A percentile compares a stretch with the other conserved stretches of the same genome.
Conservation (phyloP, 2,329 filamentous ascomycete species). For the Fusarium abutilonis region DNA sequence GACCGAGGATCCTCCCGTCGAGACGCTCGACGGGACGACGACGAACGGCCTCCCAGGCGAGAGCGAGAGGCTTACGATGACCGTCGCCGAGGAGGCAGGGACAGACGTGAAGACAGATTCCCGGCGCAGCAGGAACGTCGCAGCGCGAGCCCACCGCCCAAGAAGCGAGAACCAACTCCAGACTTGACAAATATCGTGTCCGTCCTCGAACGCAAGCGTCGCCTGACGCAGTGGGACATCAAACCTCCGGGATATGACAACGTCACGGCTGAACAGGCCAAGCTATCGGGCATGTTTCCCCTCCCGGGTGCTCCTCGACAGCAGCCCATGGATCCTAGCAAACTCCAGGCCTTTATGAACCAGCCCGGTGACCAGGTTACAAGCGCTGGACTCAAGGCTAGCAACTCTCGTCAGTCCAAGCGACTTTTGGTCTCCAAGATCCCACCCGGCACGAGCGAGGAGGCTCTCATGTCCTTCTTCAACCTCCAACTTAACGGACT, state of each 20-base stretch:
- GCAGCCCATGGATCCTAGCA: conserved; percentile 93
- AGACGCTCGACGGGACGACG: conserved; percentile 73
- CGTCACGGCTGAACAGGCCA: conserved; percentile 97
- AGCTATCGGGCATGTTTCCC: conserved; percentile 98
- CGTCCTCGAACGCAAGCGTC: conserved; percentile 85
- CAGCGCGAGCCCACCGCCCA: conserved; percentile 81
- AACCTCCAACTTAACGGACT: conserved; percentile 97
- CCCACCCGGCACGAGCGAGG: conserved; percentile 76
- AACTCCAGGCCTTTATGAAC: conserved; percentile 94
- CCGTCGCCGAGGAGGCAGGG: conserved; percentile 62
- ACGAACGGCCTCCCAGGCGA: conserved; percentile 64
- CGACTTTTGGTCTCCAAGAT: conserved; percentile 89
- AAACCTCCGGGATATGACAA: conserved; percentile 98
- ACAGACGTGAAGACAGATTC: conserved; percentile 54
- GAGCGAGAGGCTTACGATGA: conserved; percentile 66
- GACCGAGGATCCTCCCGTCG: conserved; percentile 71
- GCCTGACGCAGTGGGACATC: conserved; percentile 99
- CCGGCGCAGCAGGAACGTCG: conserved; percentile 65
- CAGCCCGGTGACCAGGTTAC: conserved; percentile 78
- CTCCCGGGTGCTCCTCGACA: conserved; percentile 94
- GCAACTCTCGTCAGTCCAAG: conserved; percentile 93
- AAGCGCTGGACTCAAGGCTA: conserved; percentile 86
- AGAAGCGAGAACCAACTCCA: conserved; percentile 94
- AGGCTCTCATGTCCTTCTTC: conserved; percentile 84
- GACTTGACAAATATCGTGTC: conserved; percentile 89